These are phyloP conservation scores for Aspergillus ostianus DNA, from an alignment of 495 filamentous ascomycete genomes.

Conservation along the genomic window DNA sequence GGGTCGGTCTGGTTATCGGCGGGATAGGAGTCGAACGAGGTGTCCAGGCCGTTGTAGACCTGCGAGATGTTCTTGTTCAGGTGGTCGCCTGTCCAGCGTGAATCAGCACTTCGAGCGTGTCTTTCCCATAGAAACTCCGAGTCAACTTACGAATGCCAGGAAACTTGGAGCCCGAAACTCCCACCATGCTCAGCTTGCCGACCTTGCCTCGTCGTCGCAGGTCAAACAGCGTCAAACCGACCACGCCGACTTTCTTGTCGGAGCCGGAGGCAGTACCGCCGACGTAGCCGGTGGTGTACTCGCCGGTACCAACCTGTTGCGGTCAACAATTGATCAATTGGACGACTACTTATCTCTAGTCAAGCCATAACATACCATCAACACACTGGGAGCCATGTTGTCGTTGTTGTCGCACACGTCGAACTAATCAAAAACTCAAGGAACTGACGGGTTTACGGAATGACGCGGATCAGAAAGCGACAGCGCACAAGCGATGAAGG, in stretches of 20 bases:
- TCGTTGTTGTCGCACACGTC: not conserved
- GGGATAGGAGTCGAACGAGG: slow-evolving; percentile 78
- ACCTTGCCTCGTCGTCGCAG: slow-evolving; percentile 86
- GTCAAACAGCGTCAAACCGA: slow-evolving; percentile 87
- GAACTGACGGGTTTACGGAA: not conserved
- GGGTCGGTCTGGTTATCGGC: slow-evolving; percentile 68
- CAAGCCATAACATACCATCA: slow-evolving; percentile 62
- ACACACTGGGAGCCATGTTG: slow-evolving; percentile 78
- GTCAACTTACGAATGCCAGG: slow-evolving; percentile 75
- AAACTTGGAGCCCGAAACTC: slow-evolving; percentile 82
- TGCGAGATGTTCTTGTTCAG: slow-evolving; percentile 83
- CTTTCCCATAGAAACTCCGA: not conserved
- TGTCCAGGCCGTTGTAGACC: slow-evolving; percentile 85
- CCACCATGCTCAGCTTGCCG: slow-evolving; percentile 82
- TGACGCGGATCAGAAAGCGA: slow-evolving; percentile 7
- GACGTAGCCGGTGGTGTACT: slow-evolving; percentile 93
- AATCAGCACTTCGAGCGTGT: not conserved
- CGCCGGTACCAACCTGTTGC: slow-evolving; percentile 75
- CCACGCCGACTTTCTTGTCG: slow-evolving; percentile 92
- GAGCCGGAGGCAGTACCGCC: slow-evolving; percentile 72
- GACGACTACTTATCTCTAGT: not conserved
- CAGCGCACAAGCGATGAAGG: slow-evolving; percentile 13
- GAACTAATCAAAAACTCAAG: not conserved
- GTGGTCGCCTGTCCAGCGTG: slow-evolving; percentile 61
- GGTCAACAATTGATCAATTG: slow-evolving; percentile 22